These are phyloP conservation scores for Globisporangium mamillatum DNA, from an alignment of 352 stramenopile genomes.

Conservation along the genomic window DNA sequence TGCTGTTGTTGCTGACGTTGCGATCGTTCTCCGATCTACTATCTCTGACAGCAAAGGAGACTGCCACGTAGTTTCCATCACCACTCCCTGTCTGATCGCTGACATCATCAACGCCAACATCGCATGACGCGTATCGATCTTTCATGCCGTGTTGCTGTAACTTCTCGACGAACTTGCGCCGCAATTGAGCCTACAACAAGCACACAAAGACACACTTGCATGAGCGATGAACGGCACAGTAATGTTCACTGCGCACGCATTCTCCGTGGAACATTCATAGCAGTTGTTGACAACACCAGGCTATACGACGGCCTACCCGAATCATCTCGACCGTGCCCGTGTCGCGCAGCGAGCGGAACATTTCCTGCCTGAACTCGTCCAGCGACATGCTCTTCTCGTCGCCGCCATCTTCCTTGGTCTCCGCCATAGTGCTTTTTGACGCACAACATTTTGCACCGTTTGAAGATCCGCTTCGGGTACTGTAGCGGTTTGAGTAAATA, in stretches of 20 bases:
- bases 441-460: not conserved
- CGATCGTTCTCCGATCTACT: not conserved
- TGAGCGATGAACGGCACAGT: not conserved
- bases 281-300: not conserved
- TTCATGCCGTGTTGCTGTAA: constrained; percentile 39
- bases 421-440: not conserved
- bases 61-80: not conserved
- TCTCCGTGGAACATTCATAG: not conserved
- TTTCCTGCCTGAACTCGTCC: constrained; percentile 62
- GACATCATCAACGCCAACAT: not conserved
- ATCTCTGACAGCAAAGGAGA: not conserved
- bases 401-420: not conserved
- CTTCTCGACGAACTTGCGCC: constrained; percentile 71
- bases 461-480: not conserved
- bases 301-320: constrained; percentile 26
- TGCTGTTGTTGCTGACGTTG: not conserved
- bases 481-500: too few species aligned
- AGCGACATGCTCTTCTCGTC: constrained; percentile 40
- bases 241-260: not conserved
- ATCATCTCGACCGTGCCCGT: constrained; percentile 61
- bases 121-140: not conserved
- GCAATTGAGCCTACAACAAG: constrained; percentile 49
- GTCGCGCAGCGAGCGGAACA: constrained; percentile 70
- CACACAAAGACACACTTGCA: not conserved
- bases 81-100: not conserved